Base-by-base conservation (phyloP, 495 filamentous ascomycete genomes). In the Penicilliopsis zonata region DNA sequence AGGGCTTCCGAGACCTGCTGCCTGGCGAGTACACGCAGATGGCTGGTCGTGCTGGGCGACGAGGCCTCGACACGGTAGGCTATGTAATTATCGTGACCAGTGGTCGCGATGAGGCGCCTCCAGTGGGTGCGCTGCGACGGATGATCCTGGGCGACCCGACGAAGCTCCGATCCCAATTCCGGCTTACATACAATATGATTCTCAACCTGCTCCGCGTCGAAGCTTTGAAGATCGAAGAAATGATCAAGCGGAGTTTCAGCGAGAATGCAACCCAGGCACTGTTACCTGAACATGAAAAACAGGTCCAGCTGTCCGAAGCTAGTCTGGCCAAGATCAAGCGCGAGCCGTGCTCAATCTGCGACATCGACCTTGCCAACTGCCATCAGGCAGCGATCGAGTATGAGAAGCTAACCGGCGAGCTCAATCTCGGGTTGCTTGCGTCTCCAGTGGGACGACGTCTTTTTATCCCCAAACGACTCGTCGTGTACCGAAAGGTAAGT, bases 161-260 rank as follows among this genome's bases (percentile, higher is more conserved):
- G 28, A 96, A 94, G 63, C 72, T 98, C 30, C 72, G 83, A 25
- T 95, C 87, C 15, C 92, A 98, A 49, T 98, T 98, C 65, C 74
- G 90, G 37, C 68, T 98, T 24, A 98, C 90, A 1, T 98, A 98
- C 64, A 96, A 94, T 54, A 98, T 98, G 90, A 98, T 98, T 24
- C 65, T 98, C 27, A 98, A 96, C 44, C 70, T 98, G 5, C 65
- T 98, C 13, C 79, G 90, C 13, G 90, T 98, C 12, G 90, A 98
- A 58, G 92, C 90, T 5, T 59, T 98, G 34, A 96, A 94, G 59
- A 96, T 98, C 42, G 90, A 98, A 55, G 90, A 98, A 57, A 98
- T 98, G 90, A 98, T 98, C 61, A 98, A 98, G 67, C 76, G 90
- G 41, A 94, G 85, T 52, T 98, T 98, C 69, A 93, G 86, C 36